phyloP scores from a whole-genome alignment of 495 filamentous ascomycete species.

The Annulohypoxylon bovei region DNA sequence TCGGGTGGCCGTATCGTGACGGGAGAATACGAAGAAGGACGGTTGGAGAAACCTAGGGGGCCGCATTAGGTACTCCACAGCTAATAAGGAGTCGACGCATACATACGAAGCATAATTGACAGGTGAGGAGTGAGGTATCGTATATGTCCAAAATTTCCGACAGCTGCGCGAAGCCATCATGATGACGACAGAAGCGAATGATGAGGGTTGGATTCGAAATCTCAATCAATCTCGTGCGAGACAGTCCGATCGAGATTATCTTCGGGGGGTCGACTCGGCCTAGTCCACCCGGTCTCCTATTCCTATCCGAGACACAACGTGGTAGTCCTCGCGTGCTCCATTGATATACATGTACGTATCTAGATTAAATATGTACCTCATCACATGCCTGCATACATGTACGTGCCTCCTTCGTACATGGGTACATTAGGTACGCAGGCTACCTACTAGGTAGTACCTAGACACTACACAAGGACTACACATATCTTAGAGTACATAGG shows the following conservation, averaged over 20 bases:
- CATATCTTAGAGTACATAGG: conserved; percentile 9
- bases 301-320: conserved; percentile 42
- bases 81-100: conserved; percentile 8
- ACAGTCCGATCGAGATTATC: conserved; percentile 40
- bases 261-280: conserved; percentile 30
- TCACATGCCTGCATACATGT: conserved; percentile 11
- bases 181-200: conserved; percentile 33
- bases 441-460: conserved; percentile 5
- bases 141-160: conserved; percentile 23
- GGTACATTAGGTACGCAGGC: conserved; percentile 11
- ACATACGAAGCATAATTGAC: conserved; percentile 27
- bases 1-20: conserved; percentile 2
- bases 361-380: conserved; percentile 15
- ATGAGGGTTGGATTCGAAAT: conserved; percentile 34
- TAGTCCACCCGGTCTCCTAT: conserved; percentile 22
- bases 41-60: background rate
- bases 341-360: conserved; percentile 9
- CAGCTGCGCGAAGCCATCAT: conserved; percentile 20
- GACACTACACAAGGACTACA: conserved; percentile 2
- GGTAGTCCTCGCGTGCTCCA: conserved; percentile 39
- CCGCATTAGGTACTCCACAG: background rate
- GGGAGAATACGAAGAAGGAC: conserved; percentile 8
- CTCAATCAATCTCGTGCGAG: conserved; percentile 36
- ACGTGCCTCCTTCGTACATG: conserved; percentile 24
- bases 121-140: conserved; percentile 23